Percentiles rank a stretch among this genome's conserved stretches.
Conservation (phyloP, 1,284 basidiomycete genomes). For the Trametes polyzona region DNA sequence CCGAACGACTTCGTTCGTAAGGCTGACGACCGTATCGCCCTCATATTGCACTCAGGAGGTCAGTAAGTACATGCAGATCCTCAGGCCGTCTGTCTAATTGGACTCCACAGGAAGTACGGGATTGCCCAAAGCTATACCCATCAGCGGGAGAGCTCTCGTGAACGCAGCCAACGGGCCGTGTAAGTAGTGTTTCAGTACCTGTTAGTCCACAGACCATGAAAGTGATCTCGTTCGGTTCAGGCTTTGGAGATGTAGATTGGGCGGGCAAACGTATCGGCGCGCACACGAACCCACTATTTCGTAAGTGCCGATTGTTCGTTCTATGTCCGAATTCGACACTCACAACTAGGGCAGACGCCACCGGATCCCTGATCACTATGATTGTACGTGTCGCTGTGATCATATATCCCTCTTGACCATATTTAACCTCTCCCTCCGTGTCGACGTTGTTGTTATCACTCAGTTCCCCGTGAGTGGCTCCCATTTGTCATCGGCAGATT, state of each 20-base stretch:
- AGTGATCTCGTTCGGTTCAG: slow-evolving; percentile 6
- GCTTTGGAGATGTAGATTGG: slow-evolving; percentile 28
- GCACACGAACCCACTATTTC: slow-evolving; percentile 23
- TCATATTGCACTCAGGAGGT: slow-evolving; percentile 43
- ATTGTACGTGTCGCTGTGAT: neutral
- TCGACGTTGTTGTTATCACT: no score
- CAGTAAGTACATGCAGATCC: neutral
- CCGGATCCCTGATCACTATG: slow-evolving; percentile 11
- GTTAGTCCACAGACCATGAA: no score
- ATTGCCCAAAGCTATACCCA: slow-evolving; percentile 32
- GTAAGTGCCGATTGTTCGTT: slow-evolving; percentile 4
- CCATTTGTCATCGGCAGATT: no score
- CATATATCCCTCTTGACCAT: neutral
- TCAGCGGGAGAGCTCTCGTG: slow-evolving; percentile 23
- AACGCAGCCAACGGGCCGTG: slow-evolving; percentile 11
- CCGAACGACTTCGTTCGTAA: neutral
- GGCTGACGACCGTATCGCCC: slow-evolving; percentile 7
- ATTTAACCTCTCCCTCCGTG: neutral
- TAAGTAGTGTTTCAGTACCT: slow-evolving; percentile 12
- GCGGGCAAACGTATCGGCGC: neutral
- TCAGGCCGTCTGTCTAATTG: no score
- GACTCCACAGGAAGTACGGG: slow-evolving; percentile 37
- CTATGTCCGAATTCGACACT: neutral
- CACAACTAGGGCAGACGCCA: slow-evolving; percentile 9
- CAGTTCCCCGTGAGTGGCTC: slow-evolving; percentile 7